Evolutionary conservation across 768 basidiomycete genomes (phyloP).

Genomic region (Hortiboletus flavorubellus): DNA sequence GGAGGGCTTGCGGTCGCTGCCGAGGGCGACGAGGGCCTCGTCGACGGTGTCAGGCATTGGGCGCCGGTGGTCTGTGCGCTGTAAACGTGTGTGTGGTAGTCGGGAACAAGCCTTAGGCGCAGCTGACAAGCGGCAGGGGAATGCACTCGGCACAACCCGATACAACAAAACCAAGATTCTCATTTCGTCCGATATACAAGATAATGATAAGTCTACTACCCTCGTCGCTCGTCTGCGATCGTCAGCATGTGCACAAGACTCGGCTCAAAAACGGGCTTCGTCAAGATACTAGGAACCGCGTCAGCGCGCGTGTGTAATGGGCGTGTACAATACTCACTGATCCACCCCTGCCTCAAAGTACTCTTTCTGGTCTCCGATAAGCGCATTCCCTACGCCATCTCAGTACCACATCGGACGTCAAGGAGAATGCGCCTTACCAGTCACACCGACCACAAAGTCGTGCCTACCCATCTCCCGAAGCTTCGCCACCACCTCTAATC

Average conservation of each 20-base stretch:
- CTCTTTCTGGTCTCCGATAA: constrained; percentile 63
- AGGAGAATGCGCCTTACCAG: constrained; percentile 41
- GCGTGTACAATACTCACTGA: constrained; percentile 43
- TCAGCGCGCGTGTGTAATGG: not conserved
- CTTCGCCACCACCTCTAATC: constrained; percentile 61
- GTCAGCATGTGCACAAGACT: constrained; percentile 41
- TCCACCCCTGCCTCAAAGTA: constrained; percentile 75
- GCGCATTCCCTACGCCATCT: constrained; percentile 47
- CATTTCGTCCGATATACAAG: not conserved
- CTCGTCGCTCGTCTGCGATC: constrained; percentile 41
- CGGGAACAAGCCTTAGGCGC: constrained; percentile 30
- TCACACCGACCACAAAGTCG: constrained; percentile 83
- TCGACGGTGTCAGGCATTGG: constrained; percentile 27
- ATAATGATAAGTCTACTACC: not conserved
- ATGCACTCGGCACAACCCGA: constrained; percentile 33
- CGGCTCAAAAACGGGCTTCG: constrained; percentile 73
- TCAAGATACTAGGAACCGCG: constrained; percentile 53
- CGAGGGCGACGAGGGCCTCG: constrained; percentile 11
- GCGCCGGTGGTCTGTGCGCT: constrained; percentile 32
- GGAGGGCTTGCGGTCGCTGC: constrained; percentile 19
- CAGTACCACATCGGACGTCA: constrained; percentile 1
- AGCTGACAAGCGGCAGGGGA: constrained; percentile 32
- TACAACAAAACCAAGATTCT: constrained; percentile 23
- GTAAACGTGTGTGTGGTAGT: constrained; percentile 23
- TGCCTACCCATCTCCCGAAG: constrained; percentile 60